Base-by-base conservation (phyloP, 371 early-diverging fungal species). In the Conidiobolus incongruus region DNA sequence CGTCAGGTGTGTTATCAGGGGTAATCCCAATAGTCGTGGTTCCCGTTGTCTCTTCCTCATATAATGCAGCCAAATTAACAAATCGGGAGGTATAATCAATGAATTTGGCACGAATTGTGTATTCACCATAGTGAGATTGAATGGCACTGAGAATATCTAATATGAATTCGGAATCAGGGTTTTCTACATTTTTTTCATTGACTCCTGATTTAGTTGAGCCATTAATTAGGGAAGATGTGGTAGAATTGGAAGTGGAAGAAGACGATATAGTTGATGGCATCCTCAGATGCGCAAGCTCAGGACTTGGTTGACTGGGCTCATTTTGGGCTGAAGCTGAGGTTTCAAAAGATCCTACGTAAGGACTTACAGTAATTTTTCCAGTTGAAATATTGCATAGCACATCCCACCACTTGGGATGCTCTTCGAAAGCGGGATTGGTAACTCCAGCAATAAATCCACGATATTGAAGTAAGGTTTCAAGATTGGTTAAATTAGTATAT, bases 361-460 rank as follows among this genome's bases (percentile, higher is more conserved):
- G 78, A 52, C 84, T 83, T 41, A 93, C 78, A 6, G 77, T 79
- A 43, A 94, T 86, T 49, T 77, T 81, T 20, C 89, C 89, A 0
- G 89, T 85, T 41, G 77, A 77, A 44, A 94, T 78, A 50, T 92
- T 83, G 57, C 82, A 87, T 13, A 89, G 61, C 2, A 94, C 73
- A 58, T 94, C 95, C 92, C 92, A 94, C 91, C 92, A 89, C 37
- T 72, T 65, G 10, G 79, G 70, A 39, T 88, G 79, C 48, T 86
- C 85, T 50, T 89, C 88, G 56, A 90, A 88, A 0, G 84, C 70
- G 15, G 89, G 88, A 60, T 94, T 92, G 0, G 92, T 86, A 3
- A 90, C 91, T 16, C 95, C 95, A 2, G 95, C 95, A 58, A 94
- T 88, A 53, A 80, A 92, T 0, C 90, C 92, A 28, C 85, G 74